Conservation (phyloP, 148 eudicot genomes). For the Persicaria tinctoria region DNA sequence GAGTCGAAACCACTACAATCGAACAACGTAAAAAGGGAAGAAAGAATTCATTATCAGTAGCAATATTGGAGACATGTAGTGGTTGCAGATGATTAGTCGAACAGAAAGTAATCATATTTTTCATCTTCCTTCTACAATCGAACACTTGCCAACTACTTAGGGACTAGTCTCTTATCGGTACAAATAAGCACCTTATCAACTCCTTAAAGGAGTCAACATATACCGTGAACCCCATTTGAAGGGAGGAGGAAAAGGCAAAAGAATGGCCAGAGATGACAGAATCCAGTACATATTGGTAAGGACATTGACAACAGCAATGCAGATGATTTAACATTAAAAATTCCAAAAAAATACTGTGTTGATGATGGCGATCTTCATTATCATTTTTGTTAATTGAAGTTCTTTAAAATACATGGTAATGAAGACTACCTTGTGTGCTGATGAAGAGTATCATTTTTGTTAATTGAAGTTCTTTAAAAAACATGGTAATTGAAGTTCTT, state of each 20-base stretch:
- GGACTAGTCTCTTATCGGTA: too few species aligned
- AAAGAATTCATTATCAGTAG: background rate
- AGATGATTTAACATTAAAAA: too few species aligned
- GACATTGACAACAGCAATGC: background rate
- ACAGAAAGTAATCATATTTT: background rate
- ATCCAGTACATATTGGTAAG: background rate
- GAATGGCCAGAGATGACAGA: background rate
- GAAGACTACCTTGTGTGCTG: background rate
- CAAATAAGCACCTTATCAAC: too few species aligned
- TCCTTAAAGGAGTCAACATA: too few species aligned
- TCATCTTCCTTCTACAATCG: background rate
- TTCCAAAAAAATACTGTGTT: too few species aligned
- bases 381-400: background rate
- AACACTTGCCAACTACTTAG: background rate
- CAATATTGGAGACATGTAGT: background rate
- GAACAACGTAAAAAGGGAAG: background rate
- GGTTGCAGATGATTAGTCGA: background rate
- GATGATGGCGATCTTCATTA: too few species aligned
- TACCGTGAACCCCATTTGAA: too few species aligned
- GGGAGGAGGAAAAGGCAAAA: background rate
- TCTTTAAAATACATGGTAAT: background rate
- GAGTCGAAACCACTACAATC: constrained; percentile 57
- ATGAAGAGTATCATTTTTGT: background rate
- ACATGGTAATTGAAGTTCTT: background rate
- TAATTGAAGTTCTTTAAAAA: background rate